A percentile compares a stretch with the other conserved stretches of the same genome.
These are phyloP conservation scores for Thermochaetoides thermophila DNA, from an alignment of 495 filamentous ascomycete species.

Conservation along the genomic window DNA sequence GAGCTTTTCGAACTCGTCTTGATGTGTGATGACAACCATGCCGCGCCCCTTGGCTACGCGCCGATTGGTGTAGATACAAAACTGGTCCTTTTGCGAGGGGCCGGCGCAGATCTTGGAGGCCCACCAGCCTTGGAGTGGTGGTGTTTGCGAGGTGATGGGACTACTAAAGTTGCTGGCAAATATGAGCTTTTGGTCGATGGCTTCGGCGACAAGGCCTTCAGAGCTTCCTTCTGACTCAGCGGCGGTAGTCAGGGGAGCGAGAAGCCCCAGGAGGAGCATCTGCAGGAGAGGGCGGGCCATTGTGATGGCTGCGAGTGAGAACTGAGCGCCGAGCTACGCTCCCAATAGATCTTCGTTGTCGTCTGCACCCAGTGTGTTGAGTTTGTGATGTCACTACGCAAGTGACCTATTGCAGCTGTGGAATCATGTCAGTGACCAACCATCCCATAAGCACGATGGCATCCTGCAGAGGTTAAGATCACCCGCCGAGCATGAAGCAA, in stretches of 20 bases:
- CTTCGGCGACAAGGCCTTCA: conserved; percentile 16
- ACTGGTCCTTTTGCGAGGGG: conserved; percentile 7
- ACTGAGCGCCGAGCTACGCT: too few species aligned
- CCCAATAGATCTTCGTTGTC: too few species aligned
- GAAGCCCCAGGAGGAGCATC: conserved; percentile 10
- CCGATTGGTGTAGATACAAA: conserved; percentile 23
- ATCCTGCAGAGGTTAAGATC: too few species aligned
- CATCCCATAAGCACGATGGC: too few species aligned
- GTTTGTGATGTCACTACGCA: too few species aligned
- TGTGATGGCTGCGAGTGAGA: too few species aligned
- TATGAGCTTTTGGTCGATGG: conserved; percentile 13
- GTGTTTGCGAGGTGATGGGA: conserved; percentile 1
- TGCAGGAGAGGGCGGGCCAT: too few species aligned
- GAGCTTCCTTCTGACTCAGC: conserved; percentile 2
- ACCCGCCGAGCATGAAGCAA: too few species aligned
- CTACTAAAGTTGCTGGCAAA: conserved; percentile 16
- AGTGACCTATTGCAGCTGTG: too few species aligned
- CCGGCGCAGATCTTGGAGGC: conserved; percentile 19
- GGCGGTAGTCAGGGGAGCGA: conserved; percentile 4
- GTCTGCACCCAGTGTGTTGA: too few species aligned
- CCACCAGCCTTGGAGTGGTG: conserved; percentile 16
- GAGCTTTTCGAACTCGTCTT: conserved; percentile 14
- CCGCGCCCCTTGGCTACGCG: conserved; percentile 13
- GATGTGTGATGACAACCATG: conserved; percentile 14
- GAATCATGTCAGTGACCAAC: too few species aligned